A percentile compares a stretch with the other conserved stretches of the same genome.
Evolutionary conservation across 306 rosid genomes (phyloP).

Genomic region (Betula pendula): DNA sequence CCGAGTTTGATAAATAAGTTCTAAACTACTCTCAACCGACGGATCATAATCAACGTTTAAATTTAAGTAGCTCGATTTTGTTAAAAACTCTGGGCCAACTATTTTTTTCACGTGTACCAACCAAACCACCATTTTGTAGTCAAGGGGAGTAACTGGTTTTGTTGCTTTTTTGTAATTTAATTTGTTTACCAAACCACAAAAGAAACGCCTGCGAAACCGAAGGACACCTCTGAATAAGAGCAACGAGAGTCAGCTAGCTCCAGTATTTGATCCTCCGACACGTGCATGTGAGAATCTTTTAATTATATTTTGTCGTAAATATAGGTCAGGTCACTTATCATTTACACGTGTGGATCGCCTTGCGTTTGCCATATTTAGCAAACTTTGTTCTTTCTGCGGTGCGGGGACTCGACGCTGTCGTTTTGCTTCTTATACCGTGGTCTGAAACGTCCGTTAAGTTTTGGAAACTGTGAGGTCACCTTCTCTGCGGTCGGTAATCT

Average conservation of each 20-base stretch:
- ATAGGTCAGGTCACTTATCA: conserved; percentile 1
- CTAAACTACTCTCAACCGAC: no score
- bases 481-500: not conserved
- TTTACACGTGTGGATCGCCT: conserved; percentile 14
- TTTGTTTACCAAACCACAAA: not conserved
- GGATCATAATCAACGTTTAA: no score
- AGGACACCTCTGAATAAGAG: not conserved
- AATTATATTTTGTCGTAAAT: not conserved
- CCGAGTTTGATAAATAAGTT: no score
- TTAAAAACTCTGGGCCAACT: no score
- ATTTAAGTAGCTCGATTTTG: no score
- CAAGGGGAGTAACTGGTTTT: not conserved
- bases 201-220: not conserved
- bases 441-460: not conserved
- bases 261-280: not conserved
- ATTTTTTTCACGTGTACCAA: not conserved
- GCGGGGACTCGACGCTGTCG: not conserved
- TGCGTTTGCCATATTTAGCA: not conserved
- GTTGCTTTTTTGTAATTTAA: not conserved
- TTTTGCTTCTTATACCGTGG: not conserved
- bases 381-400: not conserved
- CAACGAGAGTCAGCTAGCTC: not conserved
- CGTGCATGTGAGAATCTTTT: not conserved
- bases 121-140: not conserved
- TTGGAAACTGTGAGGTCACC: not conserved